Conservation (phyloP, 768 basidiomycete genomes). For the Ramaria sp. region DNA sequence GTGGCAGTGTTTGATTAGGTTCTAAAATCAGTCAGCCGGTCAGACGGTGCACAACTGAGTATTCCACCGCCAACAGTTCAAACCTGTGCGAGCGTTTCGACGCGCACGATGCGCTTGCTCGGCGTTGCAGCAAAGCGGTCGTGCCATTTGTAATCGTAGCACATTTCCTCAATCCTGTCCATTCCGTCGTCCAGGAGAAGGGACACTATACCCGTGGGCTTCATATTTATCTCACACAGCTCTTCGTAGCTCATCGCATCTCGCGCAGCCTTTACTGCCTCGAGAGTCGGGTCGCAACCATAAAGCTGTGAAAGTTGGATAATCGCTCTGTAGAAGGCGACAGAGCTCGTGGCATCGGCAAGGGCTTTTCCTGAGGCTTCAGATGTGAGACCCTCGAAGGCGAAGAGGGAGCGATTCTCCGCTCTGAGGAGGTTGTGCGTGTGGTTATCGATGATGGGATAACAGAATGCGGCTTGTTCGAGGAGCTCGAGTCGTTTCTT, state of each 20-base stretch:
- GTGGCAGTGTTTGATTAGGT: constrained; percentile 5
- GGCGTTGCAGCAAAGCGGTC: constrained; percentile 41
- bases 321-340: constrained; percentile 50
- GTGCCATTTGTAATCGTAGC: constrained; percentile 50
- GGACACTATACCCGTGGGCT: constrained; percentile 47
- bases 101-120: constrained; percentile 52
- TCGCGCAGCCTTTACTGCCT: constrained; percentile 41
- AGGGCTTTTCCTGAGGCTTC: constrained; percentile 50
- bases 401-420: constrained; percentile 31
- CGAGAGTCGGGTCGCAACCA: constrained; percentile 41
- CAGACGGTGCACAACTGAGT: neutral
- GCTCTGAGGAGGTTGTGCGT: constrained; percentile 57
- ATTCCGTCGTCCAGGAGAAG: constrained; percentile 70
- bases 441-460: constrained; percentile 69
- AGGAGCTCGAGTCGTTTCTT: neutral
- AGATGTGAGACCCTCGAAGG: constrained; percentile 55
- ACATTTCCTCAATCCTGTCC: constrained; percentile 32
- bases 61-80: neutral
- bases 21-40: neutral
- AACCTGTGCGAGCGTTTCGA: constrained; percentile 69
- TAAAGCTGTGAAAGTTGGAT: constrained; percentile 43
- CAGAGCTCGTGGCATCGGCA: constrained; percentile 40
- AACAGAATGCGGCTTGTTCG: constrained; percentile 13
- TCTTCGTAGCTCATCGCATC: constrained; percentile 36
- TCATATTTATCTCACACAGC: constrained; percentile 47